A percentile compares a stretch with the other conserved stretches of the same genome.
Evolutionary conservation across 495 filamentous ascomycete genomes (phyloP).

Genomic region (Aspergillus sclerotioniger): DNA sequence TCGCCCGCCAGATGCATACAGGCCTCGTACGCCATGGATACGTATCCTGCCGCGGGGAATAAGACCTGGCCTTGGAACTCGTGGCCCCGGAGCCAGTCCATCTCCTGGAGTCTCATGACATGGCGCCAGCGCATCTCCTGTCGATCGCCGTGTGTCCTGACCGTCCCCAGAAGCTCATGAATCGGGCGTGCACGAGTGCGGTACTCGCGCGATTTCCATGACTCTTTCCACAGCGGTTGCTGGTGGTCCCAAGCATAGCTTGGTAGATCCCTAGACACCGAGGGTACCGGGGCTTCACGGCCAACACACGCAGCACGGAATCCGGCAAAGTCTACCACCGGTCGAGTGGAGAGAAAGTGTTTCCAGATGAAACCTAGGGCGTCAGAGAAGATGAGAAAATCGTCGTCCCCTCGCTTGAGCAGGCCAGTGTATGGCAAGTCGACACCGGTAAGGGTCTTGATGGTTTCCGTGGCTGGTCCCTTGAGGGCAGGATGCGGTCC

Average conservation of each 20-base stretch:
- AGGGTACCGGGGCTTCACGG: too few species aligned
- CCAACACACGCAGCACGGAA: background rate
- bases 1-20: background rate
- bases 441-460: background rate
- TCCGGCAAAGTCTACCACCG: slow-evolving; percentile 10
- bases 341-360: slow-evolving; percentile 27
- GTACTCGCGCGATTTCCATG: background rate
- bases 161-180: background rate
- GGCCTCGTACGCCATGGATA: background rate
- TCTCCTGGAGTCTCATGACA: background rate
- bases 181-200: background rate
- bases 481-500: slow-evolving; percentile 50
- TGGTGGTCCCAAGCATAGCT: background rate
- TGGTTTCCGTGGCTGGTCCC: slow-evolving; percentile 34
- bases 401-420: slow-evolving; percentile 29
- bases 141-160: background rate
- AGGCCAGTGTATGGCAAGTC: slow-evolving; percentile 30
- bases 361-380: slow-evolving; percentile 49
- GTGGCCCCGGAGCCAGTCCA: background rate
- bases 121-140: background rate
- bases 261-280: background rate
- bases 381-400: slow-evolving; percentile 33
- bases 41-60: background rate
- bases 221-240: background rate
- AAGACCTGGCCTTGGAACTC: background rate